Evolutionary conservation across 768 basidiomycete genomes (phyloP).

Genomic region (Lactifluus echinatus): DNA sequence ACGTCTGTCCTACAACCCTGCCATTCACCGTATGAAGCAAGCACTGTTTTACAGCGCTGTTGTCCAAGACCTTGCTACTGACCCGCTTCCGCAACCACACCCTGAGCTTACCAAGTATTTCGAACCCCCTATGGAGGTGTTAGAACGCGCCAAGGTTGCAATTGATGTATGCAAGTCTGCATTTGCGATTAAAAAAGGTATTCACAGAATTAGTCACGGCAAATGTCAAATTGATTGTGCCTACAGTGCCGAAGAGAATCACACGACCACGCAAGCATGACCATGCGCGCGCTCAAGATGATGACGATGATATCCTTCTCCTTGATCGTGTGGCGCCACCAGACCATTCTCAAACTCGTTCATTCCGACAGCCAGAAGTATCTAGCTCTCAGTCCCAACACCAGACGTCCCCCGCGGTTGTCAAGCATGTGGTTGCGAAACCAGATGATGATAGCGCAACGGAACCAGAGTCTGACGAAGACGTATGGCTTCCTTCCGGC

Average conservation of each 20-base stretch:
- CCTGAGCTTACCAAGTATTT: slow-evolving; percentile 80
- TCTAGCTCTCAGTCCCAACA: slow-evolving; percentile 13
- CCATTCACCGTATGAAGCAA: slow-evolving; percentile 86
- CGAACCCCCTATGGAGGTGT: slow-evolving; percentile 59
- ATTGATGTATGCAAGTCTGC: slow-evolving; percentile 51
- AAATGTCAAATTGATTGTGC: not conserved
- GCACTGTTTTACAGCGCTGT: slow-evolving; percentile 86
- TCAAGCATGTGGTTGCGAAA: slow-evolving; percentile 22
- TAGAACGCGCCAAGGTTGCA: slow-evolving; percentile 49
- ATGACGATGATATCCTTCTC: slow-evolving; percentile 28
- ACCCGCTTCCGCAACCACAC: slow-evolving; percentile 81
- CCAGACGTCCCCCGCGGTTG: slow-evolving; percentile 2
- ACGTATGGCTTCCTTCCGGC: slow-evolving; percentile 26
- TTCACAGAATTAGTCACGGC: slow-evolving; percentile 10
- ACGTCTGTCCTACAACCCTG: slow-evolving; percentile 74
- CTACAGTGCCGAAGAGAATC: slow-evolving; percentile 55
- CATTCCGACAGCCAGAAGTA: slow-evolving; percentile 26
- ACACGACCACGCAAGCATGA: slow-evolving; percentile 50
- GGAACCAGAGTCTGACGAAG: slow-evolving; percentile 40
- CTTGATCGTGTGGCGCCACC: slow-evolving; percentile 13
- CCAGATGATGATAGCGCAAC: slow-evolving; percentile 40
- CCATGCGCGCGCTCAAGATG: slow-evolving; percentile 53
- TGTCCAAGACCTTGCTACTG: slow-evolving; percentile 56
- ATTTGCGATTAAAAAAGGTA: slow-evolving; percentile 77
- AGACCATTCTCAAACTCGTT: slow-evolving; percentile 1